These are phyloP conservation scores for Prunus salicina DNA, from an alignment of 306 rosid species.

Conservation along the genomic window DNA sequence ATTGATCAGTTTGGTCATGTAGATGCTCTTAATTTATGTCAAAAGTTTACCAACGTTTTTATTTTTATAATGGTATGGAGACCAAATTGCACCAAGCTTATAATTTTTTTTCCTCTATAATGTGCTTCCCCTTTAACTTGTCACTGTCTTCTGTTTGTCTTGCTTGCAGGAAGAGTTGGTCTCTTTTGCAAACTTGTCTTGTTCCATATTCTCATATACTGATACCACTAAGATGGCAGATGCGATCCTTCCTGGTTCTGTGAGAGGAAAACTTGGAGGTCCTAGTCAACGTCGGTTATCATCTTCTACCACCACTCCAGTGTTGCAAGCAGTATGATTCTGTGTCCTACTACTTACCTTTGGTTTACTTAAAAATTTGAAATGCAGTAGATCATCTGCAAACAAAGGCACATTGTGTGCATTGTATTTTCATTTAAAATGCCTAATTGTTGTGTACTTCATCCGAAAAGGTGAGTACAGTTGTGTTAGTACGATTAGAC, in stretches of 20 bases:
- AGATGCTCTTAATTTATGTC: constrained; percentile 38
- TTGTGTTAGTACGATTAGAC: background rate
- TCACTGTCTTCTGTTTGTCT: constrained; percentile 18
- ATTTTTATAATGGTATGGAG: constrained; percentile 55
- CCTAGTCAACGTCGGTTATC: constrained; percentile 93
- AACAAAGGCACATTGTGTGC: background rate
- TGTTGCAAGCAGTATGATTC: constrained; percentile 73
- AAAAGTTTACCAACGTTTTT: constrained; percentile 50
- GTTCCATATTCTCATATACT: constrained; percentile 68
- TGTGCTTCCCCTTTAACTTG: constrained; percentile 19
- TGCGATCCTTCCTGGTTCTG: constrained; percentile 64
- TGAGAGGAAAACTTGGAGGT: constrained; percentile 95
- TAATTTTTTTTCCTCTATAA: constrained; percentile 4
- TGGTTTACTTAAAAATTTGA: constrained; percentile 6
- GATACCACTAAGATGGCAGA: constrained; percentile 35
- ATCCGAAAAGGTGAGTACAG: background rate
- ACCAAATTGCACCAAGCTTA: constrained; percentile 21
- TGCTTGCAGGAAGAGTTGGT: constrained; percentile 72
- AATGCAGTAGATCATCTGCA: background rate
- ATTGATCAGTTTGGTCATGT: constrained; percentile 34
- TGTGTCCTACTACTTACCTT: constrained; percentile 17
- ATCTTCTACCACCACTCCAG: constrained; percentile 59
- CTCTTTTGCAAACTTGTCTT: constrained; percentile 55
- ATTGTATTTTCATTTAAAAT: background rate
- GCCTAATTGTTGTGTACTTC: background rate